Base-by-base conservation (phyloP, 306 rosid species). In the Malus fusca region DNA sequence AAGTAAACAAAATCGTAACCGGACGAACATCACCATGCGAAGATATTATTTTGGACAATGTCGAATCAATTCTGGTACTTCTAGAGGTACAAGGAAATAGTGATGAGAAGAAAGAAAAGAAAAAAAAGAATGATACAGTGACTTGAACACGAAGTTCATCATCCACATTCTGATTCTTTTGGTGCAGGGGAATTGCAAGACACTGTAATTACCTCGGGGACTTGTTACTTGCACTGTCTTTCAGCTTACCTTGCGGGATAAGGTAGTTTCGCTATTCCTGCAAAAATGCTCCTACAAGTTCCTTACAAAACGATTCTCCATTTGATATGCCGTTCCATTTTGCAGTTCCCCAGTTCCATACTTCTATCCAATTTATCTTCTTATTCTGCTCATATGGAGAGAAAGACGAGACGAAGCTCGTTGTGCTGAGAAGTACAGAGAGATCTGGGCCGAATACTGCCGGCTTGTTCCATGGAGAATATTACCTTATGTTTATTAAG, bases 391-490 rank as follows among this genome's bases (percentile, higher is more conserved):
- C 51, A 83, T 88, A 75, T 91, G 90, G 98, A 85, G 98, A 80
- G 98, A 94, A 73, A 82, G 98, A 87, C 83, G 98, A 77, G 98
- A 94, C 25, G 98, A 94, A 78, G 92, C 93, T 85, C 96, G 97
- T 12, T 94, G 98, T 58, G 96, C 96, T 2, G 87, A 88, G 85
- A 94, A 94, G 73, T 94, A 94, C 65, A 88, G 70, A 85, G 98
- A 94, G 40, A 84, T 87, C 77, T 94, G 98, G 98, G 76, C 75
- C 1, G 87, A 92, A 81, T 94, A 92, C 72, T 15, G 96, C 10
- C 75, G 69, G 51, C 93, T 85, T 73, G 98, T 94, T 79, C 96
- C 98, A 12, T 94, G 96, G 97, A 91, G 97, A 89, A 94, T 94
- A 78, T 77, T 94, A 69, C 98, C 98, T 64, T 89, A 84, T 68